These are phyloP conservation scores for Solanum pimpinellifolium DNA, from an alignment of 257 asterid species.

Conservation along the genomic window DNA sequence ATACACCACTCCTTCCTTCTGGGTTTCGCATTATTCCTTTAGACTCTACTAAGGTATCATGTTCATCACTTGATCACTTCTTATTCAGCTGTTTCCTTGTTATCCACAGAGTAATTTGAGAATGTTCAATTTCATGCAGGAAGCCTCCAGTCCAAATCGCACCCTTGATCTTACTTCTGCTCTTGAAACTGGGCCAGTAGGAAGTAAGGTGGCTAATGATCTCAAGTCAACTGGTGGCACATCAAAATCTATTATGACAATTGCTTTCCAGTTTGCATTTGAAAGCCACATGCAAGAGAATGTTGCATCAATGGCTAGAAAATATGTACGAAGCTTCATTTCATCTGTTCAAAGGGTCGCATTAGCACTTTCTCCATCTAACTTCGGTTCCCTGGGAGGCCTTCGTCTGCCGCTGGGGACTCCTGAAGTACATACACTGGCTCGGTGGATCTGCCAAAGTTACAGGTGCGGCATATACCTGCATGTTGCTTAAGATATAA, in stretches of 20 bases:
- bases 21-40: conserved; percentile 91
- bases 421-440: conserved; percentile 76
- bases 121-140: conserved; percentile 24
- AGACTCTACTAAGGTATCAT: conserved; percentile 53
- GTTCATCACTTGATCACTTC: background rate
- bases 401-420: conserved; percentile 64
- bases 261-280: conserved; percentile 75
- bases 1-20: conserved; percentile 79
- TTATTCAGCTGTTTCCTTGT: background rate
- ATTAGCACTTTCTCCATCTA: conserved; percentile 72
- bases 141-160: conserved; percentile 72
- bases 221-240: conserved; percentile 19
- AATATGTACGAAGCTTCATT: conserved; percentile 76
- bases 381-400: conserved; percentile 44
- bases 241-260: conserved; percentile 68
- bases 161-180: conserved; percentile 91
- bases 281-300: conserved; percentile 86
- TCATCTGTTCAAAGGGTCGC: conserved; percentile 89
- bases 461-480: conserved; percentile 38
- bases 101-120: background rate
- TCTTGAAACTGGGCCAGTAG: conserved; percentile 62
- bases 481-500: background rate
- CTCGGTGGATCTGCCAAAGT: conserved; percentile 82
- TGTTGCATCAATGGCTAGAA: conserved; percentile 76
- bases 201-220: conserved; percentile 37